A percentile compares a stretch with the other conserved stretches of the same genome.
Conservation (phyloP, 495 filamentous ascomycete genomes). For the Cetradonia linearis region DNA sequence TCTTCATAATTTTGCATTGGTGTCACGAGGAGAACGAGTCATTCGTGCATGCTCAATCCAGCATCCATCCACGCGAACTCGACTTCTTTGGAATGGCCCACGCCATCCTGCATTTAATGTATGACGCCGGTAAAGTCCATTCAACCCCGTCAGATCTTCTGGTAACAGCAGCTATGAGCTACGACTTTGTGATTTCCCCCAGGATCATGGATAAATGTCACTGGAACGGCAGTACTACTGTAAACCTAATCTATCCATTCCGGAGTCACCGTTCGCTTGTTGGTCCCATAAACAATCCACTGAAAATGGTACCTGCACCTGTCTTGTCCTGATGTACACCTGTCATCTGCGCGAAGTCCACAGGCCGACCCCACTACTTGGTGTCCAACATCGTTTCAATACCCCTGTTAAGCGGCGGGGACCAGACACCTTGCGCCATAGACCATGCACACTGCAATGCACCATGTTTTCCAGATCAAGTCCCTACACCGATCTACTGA, state of each 20-base stretch:
- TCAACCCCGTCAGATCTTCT: neutral
- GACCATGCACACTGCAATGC: neutral
- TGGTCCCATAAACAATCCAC: neutral
- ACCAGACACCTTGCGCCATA: neutral
- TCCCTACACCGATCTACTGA: neutral
- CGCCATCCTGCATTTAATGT: neutral
- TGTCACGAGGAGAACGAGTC: neutral
- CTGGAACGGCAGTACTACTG: slow-evolving; percentile 6
- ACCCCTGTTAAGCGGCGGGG: slow-evolving; percentile 3
- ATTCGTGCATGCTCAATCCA: neutral
- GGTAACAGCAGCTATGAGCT: neutral
- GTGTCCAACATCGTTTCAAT: neutral
- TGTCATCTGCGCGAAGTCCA: neutral
- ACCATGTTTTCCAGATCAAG: neutral
- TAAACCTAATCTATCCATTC: neutral
- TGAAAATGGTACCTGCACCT: slow-evolving; percentile 2
- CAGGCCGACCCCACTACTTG: neutral
- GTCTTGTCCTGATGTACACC: neutral
- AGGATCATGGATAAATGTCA: too few relatives aligned
- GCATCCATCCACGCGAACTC: neutral
- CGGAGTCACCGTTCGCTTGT: neutral
- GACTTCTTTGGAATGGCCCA: neutral
- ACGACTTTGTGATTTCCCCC: neutral
- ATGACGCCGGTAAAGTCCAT: neutral
- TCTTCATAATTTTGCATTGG: too few relatives aligned